A percentile compares a stretch with the other conserved stretches of the same genome.
Evolutionary conservation across 345 rosid genomes (phyloP).

Genomic region (Bretschneidera sinensis): DNA sequence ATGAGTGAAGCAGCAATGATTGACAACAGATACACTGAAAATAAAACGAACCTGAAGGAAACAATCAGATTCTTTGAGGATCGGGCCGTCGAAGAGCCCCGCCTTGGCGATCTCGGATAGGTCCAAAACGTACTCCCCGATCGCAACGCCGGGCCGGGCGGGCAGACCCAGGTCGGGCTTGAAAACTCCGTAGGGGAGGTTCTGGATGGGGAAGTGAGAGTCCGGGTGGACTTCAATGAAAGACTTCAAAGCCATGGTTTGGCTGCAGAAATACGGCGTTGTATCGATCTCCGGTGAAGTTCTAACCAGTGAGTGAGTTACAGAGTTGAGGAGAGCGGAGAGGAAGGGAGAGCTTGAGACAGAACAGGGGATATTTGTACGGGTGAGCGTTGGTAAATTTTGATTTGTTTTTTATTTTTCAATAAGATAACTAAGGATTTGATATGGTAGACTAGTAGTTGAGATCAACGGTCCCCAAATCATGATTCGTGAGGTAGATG

Average conservation of each 20-base stretch:
- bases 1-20: no score
- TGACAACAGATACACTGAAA: background rate
- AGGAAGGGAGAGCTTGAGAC: no score
- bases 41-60: constrained; percentile 63
- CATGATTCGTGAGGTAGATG: no score
- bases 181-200: constrained; percentile 92
- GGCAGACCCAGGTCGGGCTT: constrained; percentile 41
- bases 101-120: constrained; percentile 68
- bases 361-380: no score
- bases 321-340: background rate
- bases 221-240: constrained; percentile 56
- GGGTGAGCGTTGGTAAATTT: no score
- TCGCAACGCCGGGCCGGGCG: constrained; percentile 78
- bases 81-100: constrained; percentile 69
- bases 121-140: constrained; percentile 74
- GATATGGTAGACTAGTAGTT: no score
- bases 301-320: background rate
- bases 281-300: constrained; percentile 16
- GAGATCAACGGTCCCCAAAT: no score
- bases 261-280: background rate
- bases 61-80: constrained; percentile 63
- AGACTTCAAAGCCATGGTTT: constrained; percentile 58
- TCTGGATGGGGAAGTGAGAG: constrained; percentile 93
- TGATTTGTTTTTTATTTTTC: no score
- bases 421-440: no score